phyloP scores from a whole-genome alignment of 75 land plant species.

The Pseudotsuga menziesii region DNA sequence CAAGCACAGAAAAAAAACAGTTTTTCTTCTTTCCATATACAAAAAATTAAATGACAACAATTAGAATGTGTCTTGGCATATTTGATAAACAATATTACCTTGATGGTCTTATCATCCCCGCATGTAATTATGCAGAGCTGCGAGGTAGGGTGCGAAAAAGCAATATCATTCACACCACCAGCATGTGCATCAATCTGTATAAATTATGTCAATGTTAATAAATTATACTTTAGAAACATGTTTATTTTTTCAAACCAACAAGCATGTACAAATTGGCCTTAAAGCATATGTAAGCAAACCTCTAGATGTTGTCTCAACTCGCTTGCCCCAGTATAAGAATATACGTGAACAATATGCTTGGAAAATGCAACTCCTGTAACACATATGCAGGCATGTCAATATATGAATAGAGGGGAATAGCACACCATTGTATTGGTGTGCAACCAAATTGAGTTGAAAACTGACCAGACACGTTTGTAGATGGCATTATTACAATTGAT shows the following conservation, averaged over 20 bases:
- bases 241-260: too few relatives aligned
- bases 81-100: slow-evolving; percentile 35
- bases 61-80: not conserved
- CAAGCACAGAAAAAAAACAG: slow-evolving; percentile 12
- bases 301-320: slow-evolving; percentile 58
- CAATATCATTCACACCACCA: slow-evolving; percentile 88
- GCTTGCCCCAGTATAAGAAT: slow-evolving; percentile 39
- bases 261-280: too few relatives aligned
- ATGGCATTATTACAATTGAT: not conserved
- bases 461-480: not conserved
- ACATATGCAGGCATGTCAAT: too few relatives aligned
- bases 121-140: slow-evolving; percentile 81
- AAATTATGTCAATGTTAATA: not conserved
- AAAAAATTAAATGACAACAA: not conserved
- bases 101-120: slow-evolving; percentile 93
- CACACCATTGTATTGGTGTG: too few relatives aligned
- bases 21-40: not conserved
- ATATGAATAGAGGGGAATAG: too few relatives aligned
- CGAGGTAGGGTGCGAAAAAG: slow-evolving; percentile 37
- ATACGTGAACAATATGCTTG: slow-evolving; percentile 69
- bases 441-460: not conserved
- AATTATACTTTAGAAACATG: not conserved
- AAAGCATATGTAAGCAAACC: slow-evolving; percentile 25
- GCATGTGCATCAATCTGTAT: slow-evolving; percentile 87
- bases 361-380: slow-evolving; percentile 60